A percentile compares a stretch with the other conserved stretches of the same genome.
Evolutionary conservation across 139 green algal species (phyloP).

Genomic region (Eudorina sp.): DNA sequence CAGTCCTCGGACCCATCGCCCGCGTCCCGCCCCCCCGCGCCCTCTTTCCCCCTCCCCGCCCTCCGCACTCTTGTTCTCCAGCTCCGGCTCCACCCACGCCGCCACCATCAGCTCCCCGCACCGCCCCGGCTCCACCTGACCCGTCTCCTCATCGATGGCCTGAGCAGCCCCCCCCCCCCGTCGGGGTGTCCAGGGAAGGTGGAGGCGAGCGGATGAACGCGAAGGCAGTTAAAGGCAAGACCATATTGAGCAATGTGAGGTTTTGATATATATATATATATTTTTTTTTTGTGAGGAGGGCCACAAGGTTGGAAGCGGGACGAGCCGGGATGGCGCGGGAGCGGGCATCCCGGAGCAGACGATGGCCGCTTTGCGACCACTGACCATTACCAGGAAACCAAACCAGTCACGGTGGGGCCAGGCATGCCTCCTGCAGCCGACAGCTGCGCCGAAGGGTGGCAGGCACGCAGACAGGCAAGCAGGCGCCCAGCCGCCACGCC

Average conservation of each 20-base stretch:
- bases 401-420: too few relatives aligned
- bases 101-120: slow-evolving; percentile 45
- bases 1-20: background rate
- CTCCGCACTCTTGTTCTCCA: background rate
- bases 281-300: too few relatives aligned
- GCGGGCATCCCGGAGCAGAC: background rate
- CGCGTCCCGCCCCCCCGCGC: background rate
- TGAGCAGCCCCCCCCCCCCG: too few relatives aligned
- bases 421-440: too few relatives aligned
- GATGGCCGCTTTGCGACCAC: too few relatives aligned
- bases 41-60: background rate
- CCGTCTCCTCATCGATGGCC: slow-evolving; percentile 41
- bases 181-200: too few relatives aligned
- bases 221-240: background rate
- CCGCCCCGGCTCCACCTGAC: slow-evolving; percentile 16
- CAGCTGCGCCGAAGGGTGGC: too few relatives aligned
- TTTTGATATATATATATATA: too few relatives aligned
- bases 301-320: background rate
- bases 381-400: too few relatives aligned
- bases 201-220: background rate
- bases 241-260: background rate
- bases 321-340: background rate
- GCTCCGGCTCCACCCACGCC: slow-evolving; percentile 42
- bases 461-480: background rate
- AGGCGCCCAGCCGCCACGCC: too few relatives aligned